Evolutionary conservation across 73 alveolate species (phyloP).

Genomic region (Uronychia binucleata): DNA sequence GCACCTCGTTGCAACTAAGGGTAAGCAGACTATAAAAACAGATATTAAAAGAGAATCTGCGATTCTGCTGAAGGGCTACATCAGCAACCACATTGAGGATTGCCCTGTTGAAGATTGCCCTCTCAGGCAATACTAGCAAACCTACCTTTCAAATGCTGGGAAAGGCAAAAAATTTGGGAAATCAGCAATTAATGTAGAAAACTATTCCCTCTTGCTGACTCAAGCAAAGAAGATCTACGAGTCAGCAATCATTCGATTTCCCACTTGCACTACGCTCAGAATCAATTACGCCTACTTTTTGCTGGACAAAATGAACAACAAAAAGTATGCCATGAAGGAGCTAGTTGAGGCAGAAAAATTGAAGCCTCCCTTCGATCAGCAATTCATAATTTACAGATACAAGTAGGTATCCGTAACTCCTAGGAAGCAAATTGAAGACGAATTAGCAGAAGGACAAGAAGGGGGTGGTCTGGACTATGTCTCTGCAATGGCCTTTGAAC

Average conservation of each 20-base stretch:
- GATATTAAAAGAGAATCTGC: constrained; percentile 77
- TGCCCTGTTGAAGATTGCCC: constrained; percentile 88
- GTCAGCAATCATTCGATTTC: constrained; percentile 84
- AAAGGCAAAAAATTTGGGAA: constrained; percentile 2
- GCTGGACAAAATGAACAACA: constrained; percentile 85
- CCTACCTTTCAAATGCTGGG: neutral
- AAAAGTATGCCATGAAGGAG: constrained; percentile 82
- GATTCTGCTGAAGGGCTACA: constrained; percentile 88
- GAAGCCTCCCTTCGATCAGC: constrained; percentile 85
- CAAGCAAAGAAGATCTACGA: constrained; percentile 82
- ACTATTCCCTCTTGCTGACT: constrained; percentile 54
- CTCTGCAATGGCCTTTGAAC: constrained; percentile 79
- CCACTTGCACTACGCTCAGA: constrained; percentile 78
- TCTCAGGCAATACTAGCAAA: constrained; percentile 39
- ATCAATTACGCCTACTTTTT: constrained; percentile 87
- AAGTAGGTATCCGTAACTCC: neutral
- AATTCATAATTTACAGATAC: constrained; percentile 83
- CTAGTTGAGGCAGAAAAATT: constrained; percentile 76
- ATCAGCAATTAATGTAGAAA: constrained; percentile 12
- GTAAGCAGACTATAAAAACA: constrained; percentile 13
- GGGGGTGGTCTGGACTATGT: constrained; percentile 85
- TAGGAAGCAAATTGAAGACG: constrained; percentile 71
- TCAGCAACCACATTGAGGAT: constrained; percentile 85
- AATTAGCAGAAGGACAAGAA: constrained; percentile 74
- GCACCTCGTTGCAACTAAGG: constrained; percentile 66